Base-by-base conservation (phyloP, 257 asterid genomes). In the Anisodus acutangulus region DNA sequence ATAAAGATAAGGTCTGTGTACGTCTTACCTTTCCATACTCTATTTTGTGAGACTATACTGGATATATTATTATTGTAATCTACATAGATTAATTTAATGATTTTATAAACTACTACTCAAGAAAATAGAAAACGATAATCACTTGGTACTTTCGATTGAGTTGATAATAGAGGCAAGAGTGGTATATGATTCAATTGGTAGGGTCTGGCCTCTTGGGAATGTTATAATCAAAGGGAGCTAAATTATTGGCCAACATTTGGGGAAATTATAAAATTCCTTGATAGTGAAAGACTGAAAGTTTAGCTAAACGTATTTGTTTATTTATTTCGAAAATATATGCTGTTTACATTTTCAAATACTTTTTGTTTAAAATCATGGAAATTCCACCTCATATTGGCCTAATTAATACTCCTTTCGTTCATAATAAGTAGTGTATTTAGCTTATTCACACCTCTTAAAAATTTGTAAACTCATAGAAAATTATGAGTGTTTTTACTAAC, bases 151-250 rank as follows among this genome's bases (percentile, higher is more conserved):
- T 41, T 41, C 5, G 0, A 13, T 67, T 37, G 49, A 37, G 51
- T 67, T 37, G 74, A 67, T 35, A 13, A 67, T 67, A 67, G 51
- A 67, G 19, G 16, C 58, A 54, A 66, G 19, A 35, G 47, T 35
- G 11, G 5, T 13, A 66, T 13, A 41, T 41, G n/a, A 70, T 70
- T 70, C 26, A 43, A 72, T 19, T 72, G 41, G 11, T 47, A 47
- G 80, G 41, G 41, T 15, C 59, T 45, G 9, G 17, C 15, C 80
- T 72, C 54, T n/a, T 19, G 9, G 59, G 8, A 47, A 47, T 72
- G 80, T 72, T n/a, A 47, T n/a, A 7, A 45, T 9, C 80, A 47
- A 72, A 72, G 59, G 80, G 80, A 72, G 45, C 80, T 6, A 72
- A 47, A 47, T 72, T 3, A 7, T 16, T 10, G 79, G 79, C 79